Percentiles rank a stretch among this genome's conserved stretches.
Evolutionary conservation across 1,284 basidiomycete species (phyloP).

Genomic region (Mycena citricolor): DNA sequence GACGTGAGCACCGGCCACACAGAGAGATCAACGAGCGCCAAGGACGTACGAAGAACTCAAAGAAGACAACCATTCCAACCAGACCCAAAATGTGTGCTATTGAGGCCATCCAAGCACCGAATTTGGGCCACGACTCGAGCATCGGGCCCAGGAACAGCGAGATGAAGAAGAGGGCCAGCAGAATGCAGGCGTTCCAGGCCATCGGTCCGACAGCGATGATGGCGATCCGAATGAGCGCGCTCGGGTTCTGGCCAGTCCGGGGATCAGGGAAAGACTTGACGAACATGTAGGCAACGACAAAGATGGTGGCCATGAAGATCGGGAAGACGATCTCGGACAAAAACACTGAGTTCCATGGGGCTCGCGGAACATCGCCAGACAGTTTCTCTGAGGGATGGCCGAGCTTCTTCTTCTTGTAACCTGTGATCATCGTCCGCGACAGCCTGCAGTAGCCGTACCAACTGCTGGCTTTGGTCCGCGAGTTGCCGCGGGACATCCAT

Average conservation of each 20-base stretch:
- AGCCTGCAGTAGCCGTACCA: slow-evolving; percentile 98
- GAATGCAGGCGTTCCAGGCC: slow-evolving; percentile 91
- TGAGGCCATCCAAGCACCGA: slow-evolving; percentile 89
- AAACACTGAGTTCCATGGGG: slow-evolving; percentile 82
- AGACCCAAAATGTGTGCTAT: slow-evolving; percentile 81
- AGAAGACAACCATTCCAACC: slow-evolving; percentile 84
- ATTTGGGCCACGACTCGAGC: slow-evolving; percentile 83
- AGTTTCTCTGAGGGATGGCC: slow-evolving; percentile 96
- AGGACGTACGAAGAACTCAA: slow-evolving; percentile 87
- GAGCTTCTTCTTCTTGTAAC: slow-evolving; percentile 97
- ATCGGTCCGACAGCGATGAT: slow-evolving; percentile 93
- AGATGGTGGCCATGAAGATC: slow-evolving; percentile 72
- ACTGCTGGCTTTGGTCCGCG: slow-evolving; percentile 90
- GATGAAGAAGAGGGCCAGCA: slow-evolving; percentile 86
- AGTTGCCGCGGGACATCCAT: slow-evolving; percentile 98
- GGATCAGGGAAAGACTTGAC: slow-evolving; percentile 80
- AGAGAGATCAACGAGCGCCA: slow-evolving; percentile 18
- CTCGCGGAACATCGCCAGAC: slow-evolving; percentile 88
- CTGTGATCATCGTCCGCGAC: slow-evolving; percentile 93
- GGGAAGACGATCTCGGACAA: slow-evolving; percentile 87
- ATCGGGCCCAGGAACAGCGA: slow-evolving; percentile 92
- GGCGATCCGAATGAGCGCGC: slow-evolving; percentile 86
- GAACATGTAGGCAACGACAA: slow-evolving; percentile 89
- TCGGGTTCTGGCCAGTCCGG: slow-evolving; percentile 64
- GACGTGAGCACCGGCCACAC: slow-evolving; percentile 23